Conservation (phyloP, 2,329 filamentous ascomycete genomes). For the Aspergillus brunneoviolaceus region DNA sequence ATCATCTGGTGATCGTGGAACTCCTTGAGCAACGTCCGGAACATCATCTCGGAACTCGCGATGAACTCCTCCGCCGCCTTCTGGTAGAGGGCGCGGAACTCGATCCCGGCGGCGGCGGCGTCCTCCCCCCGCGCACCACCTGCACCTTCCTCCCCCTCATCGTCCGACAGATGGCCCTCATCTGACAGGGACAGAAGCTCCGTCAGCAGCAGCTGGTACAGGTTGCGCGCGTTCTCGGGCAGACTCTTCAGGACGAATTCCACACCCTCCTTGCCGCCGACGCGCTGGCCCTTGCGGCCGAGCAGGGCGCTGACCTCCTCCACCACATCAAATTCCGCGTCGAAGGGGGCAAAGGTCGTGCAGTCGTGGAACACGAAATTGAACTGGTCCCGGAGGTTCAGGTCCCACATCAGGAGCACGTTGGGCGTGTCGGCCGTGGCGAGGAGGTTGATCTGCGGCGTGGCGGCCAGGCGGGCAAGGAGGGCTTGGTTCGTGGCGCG, state of each 20-base stretch:
- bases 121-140: conserved; percentile 34
- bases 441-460: conserved; percentile 69
- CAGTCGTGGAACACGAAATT: conserved; percentile 91
- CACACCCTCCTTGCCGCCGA: conserved; percentile 88
- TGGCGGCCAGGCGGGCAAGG: conserved; percentile 72
- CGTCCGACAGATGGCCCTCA: conserved; percentile 50
- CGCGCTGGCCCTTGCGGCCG: conserved; percentile 72
- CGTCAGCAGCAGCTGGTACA: conserved; percentile 81
- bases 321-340: conserved; percentile 75
- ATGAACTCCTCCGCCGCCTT: conserved; percentile 97
- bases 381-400: conserved; percentile 75
- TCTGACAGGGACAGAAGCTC: conserved; percentile 74
- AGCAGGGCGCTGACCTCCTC: conserved; percentile 88
- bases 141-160: conserved; percentile 46
- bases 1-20: conserved; percentile 99
- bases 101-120: conserved; percentile 64
- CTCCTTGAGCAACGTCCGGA: conserved; percentile 91
- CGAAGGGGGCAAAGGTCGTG: conserved; percentile 79
- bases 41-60: conserved; percentile 93
- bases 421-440: conserved; percentile 85
- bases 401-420: conserved; percentile 87
- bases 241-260: conserved; percentile 86
- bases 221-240: conserved; percentile 83
- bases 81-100: conserved; percentile 89
- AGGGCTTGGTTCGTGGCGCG: conserved; percentile 67